phyloP scores from a whole-genome alignment of 108 stramenopile genomes.

The Cylindrotheca closterium region DNA sequence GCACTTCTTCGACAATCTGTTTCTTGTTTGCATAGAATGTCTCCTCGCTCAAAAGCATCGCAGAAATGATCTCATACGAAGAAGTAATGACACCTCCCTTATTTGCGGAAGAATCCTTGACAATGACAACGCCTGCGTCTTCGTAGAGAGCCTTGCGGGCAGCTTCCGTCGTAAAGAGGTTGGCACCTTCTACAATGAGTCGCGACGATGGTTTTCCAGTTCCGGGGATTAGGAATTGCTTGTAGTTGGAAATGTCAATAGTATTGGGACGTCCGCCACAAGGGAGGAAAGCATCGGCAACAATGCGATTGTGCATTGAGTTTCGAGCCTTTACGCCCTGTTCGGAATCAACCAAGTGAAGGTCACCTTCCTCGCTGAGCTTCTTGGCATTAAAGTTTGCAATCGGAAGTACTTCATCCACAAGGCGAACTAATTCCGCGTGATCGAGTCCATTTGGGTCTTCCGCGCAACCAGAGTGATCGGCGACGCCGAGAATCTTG shows the following conservation, averaged over 20 bases:
- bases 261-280: conserved; percentile 97
- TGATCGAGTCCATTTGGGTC: conserved; percentile 93
- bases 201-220: conserved; percentile 76
- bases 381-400: conserved; percentile 73
- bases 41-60: conserved; percentile 90
- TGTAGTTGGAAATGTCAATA: conserved; percentile 89
- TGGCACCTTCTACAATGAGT: conserved; percentile 97
- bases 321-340: conserved; percentile 92
- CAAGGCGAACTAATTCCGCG: conserved; percentile 89
- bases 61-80: conserved; percentile 94
- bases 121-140: conserved; percentile 93
- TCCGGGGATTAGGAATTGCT: conserved; percentile 76
- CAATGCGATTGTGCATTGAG: conserved; percentile 95
- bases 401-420: conserved; percentile 74
- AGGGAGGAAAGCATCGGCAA: conserved; percentile 95
- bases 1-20: conserved; percentile 90
- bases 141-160: conserved; percentile 91
- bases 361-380: conserved; percentile 55
- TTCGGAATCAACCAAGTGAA: conserved; percentile 82
- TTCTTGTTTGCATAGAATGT: conserved; percentile 94
- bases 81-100: conserved; percentile 98
- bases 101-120: conserved; percentile 99
- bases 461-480: conserved; percentile 95
- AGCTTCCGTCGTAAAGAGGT: conserved; percentile 92
- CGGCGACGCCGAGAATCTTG: conserved; percentile 94